These are phyloP conservation scores for Perkinsus marinus DNA, from an alignment of 169 alveolate species.

Conservation along the genomic window DNA sequence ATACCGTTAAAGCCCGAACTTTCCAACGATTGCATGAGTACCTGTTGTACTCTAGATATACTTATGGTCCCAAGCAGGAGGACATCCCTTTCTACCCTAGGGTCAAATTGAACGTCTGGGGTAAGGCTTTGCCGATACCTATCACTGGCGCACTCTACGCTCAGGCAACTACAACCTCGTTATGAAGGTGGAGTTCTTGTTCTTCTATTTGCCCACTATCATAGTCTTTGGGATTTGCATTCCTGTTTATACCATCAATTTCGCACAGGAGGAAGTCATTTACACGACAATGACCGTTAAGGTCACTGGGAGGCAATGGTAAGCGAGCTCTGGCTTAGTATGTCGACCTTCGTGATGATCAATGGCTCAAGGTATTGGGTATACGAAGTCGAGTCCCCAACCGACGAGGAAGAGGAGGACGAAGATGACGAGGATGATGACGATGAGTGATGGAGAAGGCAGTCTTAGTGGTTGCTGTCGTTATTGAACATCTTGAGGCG, in stretches of 20 bases:
- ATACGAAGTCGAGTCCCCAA: constrained; percentile 72
- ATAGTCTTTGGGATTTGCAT: constrained; percentile 38
- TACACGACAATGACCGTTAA: constrained; percentile 69
- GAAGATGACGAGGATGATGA: constrained; percentile 6
- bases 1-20: too few relatives aligned
- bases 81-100: constrained; percentile 29
- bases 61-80: constrained; percentile 5
- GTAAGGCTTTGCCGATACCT: too few relatives aligned
- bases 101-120: constrained; percentile 11
- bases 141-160: neutral
- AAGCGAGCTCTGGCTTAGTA: neutral
- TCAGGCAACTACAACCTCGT: constrained; percentile 37
- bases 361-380: constrained; percentile 53
- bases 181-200: constrained; percentile 59
- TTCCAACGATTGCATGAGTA: neutral
- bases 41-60: neutral
- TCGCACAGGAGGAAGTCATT: constrained; percentile 64
- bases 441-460: neutral
- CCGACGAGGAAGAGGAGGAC: constrained; percentile 21
- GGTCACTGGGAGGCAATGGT: constrained; percentile 71
- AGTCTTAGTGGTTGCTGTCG: neutral
- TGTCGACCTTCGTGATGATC: neutral
- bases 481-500: neutral
- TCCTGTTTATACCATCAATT: constrained; percentile 65
- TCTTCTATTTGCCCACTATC: constrained; percentile 70